A percentile compares a stretch with the other conserved stretches of the same genome.
phyloP scores from a whole-genome alignment of 139 green algal genomes.

The Zygnema cylindricum region DNA sequence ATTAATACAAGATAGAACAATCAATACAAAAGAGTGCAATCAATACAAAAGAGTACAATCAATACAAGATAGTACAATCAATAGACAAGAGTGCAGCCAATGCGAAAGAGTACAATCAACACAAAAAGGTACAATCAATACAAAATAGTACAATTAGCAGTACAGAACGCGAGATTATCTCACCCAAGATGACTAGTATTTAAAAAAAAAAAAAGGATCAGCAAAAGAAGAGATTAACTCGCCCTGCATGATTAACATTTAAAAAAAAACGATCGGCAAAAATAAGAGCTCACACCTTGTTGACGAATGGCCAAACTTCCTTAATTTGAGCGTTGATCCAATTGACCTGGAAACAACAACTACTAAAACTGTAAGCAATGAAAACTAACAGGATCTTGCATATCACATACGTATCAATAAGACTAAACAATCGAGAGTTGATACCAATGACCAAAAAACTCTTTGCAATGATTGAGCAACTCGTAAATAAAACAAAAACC shows the following conservation, averaged over 20 bases:
- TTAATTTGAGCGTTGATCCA: constrained; percentile 28
- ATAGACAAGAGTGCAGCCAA: neutral
- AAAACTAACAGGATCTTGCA: neutral
- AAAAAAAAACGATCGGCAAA: neutral
- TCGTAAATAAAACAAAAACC: no score
- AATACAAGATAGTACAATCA: no score
- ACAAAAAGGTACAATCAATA: neutral
- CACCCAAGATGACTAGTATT: no score
- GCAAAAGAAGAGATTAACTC: no score
- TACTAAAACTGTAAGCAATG: no score
- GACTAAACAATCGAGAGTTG: neutral
- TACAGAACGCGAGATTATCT: no score
- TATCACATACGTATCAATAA: neutral
- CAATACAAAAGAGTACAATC: neutral
- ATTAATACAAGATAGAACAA: neutral
- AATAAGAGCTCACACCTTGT: constrained; percentile 15
- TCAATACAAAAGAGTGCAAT: neutral
- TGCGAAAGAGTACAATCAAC: neutral
- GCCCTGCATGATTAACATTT: neutral
- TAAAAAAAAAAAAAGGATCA: neutral
- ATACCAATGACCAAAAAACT: no score
- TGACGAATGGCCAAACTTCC: constrained; percentile 31
- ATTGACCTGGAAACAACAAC: constrained; percentile 31
- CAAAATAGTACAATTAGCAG: no score
- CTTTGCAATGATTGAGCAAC: no score